Evolutionary conservation across 75 land plant species (phyloP), one percentile per base, ranked within the genome.

Genomic region (Chamaecyparis obtusa): DNA sequence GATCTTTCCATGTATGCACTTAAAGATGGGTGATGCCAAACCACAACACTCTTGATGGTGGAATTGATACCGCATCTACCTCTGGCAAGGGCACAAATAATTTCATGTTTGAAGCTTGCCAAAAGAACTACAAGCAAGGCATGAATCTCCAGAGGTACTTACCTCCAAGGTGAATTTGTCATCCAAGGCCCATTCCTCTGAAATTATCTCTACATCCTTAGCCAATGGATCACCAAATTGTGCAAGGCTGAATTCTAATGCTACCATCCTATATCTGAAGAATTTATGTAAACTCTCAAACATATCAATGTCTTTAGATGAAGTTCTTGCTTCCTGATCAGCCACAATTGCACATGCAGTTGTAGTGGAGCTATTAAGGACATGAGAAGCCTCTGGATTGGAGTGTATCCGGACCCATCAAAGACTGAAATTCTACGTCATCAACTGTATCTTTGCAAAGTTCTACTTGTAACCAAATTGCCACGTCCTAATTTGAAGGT

Each of bases 121-220:
- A 78, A 41, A 39, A 41, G 46, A 41, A 78, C 82, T 78, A 17
- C 9, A 78, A 39, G 82, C 41, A 43, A 41, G 41, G 46, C 82
- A 78, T 78, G 41, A 39, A 37, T 41, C 82, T 33, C 44, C 82
- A 39, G 82, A 41, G 82, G 46, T 78, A 78, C 82, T 78, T 41
- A 8, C 48, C 43, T 41, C 46, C 27, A 16, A 37, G 17, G 82
- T 78, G n/a, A 27, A 41, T 41, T 78, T 78, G 19, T 78, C 43
- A 21, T 5, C 43, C 7, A n/a, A 21, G 9, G 44, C 24, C 41
- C 41, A 39, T 41, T 78, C 48, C 82, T 78, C 82, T 16, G 82
- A 78, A 78, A 10, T 41, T 9, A 27, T 41, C 82, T 41, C 3
- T 16, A 33, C 35, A 75, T 33, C 37, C 78, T 36, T 37, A 24